Conservation (phyloP, 2,329 filamentous ascomycete species). For the Knufia fluminis region DNA sequence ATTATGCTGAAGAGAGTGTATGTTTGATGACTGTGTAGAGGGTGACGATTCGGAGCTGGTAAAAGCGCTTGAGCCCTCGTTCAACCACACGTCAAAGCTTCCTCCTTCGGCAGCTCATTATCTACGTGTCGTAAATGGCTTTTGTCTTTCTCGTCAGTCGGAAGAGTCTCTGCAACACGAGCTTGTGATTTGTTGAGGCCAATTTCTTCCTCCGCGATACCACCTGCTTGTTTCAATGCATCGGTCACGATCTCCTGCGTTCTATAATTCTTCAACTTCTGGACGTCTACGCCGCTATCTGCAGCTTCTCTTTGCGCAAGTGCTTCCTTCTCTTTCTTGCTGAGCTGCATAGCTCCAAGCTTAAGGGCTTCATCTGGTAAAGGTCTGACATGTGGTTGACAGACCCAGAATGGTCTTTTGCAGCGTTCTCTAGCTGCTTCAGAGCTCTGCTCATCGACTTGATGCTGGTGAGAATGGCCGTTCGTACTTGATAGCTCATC, state of each 20-base stretch:
- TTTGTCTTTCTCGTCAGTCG: not conserved
- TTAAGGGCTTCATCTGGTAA: slow-evolving; percentile 78
- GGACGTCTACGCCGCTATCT: not conserved
- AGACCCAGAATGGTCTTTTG: slow-evolving; percentile 79
- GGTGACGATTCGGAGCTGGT: not conserved
- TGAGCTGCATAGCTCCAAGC: slow-evolving; percentile 65
- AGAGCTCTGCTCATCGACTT: slow-evolving; percentile 28
- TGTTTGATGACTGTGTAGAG: too few relatives aligned
- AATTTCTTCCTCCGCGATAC: not conserved
- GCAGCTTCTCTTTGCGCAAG: slow-evolving; percentile 4
- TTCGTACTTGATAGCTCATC: slow-evolving; percentile 33
- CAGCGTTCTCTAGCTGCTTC: slow-evolving; percentile 60
- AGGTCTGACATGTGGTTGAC: slow-evolving; percentile 76
- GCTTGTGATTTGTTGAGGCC: not conserved
- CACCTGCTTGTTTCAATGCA: not conserved
- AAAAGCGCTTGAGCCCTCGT: too few relatives aligned
- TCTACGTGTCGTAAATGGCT: not conserved
- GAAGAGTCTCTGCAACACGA: not conserved
- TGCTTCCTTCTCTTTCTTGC: slow-evolving; percentile 47
- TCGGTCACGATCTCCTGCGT: not conserved
- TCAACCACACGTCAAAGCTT: not conserved
- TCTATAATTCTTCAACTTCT: not conserved
- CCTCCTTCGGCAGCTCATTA: not conserved
- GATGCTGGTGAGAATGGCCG: not conserved
- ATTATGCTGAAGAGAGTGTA: too few relatives aligned